Evolutionary conservation across 2,329 filamentous ascomycete genomes (phyloP).

Genomic region (Aureobasidium sp.): DNA sequence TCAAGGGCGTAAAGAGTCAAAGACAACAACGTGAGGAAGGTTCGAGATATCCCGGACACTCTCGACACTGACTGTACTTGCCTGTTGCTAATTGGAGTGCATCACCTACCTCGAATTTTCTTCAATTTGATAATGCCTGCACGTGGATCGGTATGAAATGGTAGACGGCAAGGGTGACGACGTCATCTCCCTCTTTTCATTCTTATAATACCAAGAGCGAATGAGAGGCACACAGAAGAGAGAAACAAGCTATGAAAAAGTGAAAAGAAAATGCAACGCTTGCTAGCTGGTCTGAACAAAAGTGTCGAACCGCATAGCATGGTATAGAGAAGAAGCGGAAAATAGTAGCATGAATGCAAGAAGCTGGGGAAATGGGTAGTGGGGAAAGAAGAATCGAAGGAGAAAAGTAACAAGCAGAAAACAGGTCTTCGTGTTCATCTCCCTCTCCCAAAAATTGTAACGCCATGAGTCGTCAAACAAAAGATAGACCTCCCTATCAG

Average conservation of each 20-base stretch:
- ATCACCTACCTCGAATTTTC: not conserved
- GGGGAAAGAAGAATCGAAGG: not conserved
- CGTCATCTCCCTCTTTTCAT: not conserved
- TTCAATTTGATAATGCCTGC: not conserved
- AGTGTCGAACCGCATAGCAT: not conserved
- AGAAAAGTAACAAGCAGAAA: not conserved
- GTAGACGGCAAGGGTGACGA: not conserved
- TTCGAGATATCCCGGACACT: not conserved
- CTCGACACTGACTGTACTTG: not conserved
- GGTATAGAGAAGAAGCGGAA: not conserved
- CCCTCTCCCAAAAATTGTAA: not conserved
- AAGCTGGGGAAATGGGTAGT: not conserved
- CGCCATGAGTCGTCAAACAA: constrained; percentile 7
- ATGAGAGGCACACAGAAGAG: not conserved
- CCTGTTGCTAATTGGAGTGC: not conserved
- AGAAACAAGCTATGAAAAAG: not conserved
- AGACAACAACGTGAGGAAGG: not conserved
- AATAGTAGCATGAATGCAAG: not conserved
- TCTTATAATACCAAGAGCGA: not conserved
- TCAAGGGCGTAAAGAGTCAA: not conserved
- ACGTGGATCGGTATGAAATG: not conserved
- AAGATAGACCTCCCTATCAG: not conserved
- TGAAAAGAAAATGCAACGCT: not conserved
- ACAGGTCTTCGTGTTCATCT: constrained; percentile 1
- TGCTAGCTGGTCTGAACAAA: not conserved